Base-by-base conservation (phyloP, 2,329 filamentous ascomycete genomes). In the Neonectria neomacrospora region DNA sequence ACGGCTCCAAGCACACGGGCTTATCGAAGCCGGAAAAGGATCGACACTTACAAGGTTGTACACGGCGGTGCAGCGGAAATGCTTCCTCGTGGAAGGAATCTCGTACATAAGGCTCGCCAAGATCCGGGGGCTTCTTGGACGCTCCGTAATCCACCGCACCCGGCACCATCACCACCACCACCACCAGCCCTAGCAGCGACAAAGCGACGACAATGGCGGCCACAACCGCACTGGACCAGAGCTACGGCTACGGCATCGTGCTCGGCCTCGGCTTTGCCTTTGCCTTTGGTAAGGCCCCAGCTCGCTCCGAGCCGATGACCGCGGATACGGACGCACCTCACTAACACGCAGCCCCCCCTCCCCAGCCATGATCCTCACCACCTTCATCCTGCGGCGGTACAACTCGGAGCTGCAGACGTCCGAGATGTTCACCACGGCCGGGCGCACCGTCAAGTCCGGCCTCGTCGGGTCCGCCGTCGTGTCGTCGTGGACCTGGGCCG, bases 401-500 rank as follows among this genome's bases (percentile, higher is more conserved):
- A 80, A 80, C 70, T 76, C 78, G 53, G 93, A 96, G 77, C 82
- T 94, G 3, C 93, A 97, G 77, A 97, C 94, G 0, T 94, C 91
- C 0, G 94, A 97, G 80, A 96, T 94, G 88, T 97, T 97, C 83
- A 94, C 87, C 67, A 97, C 94, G 0, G 94, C 94, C 53, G 93
- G 93, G 18, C 85, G 94, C 65, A 94, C 92, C 1, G 92, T 97
- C 69, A 97, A 97, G 76, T 94, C 92, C 9, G 94, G 94, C 45
- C 84, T 97, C 14, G 93, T 97, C 1, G 92, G 92, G 11, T 92
- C 92, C 5, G 94, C 93, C 16, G 94, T 97, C n/a, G 93, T 97
- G 3, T 94, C 91, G 16, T 94, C 91, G 5, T 97, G 94, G 94
- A 97, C 94, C 0, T 97, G 93, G 93, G 93, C 93, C 0, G 93